Base-by-base conservation (phyloP, 495 filamentous ascomycete species). In the Apodospora peruviana region DNA sequence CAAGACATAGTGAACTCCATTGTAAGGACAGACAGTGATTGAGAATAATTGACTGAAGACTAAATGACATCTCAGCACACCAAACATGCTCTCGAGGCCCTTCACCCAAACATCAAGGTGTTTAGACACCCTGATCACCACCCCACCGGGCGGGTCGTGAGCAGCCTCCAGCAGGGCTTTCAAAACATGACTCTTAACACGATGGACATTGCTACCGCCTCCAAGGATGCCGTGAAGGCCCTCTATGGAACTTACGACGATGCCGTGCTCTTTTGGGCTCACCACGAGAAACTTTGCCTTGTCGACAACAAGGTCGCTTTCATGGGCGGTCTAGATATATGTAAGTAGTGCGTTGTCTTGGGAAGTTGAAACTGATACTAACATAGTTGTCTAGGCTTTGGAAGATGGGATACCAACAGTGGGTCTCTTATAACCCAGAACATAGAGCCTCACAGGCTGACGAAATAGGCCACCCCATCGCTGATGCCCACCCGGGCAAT, bases 71-170 rank as follows among this genome's bases (percentile, higher is more conserved):
- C 23, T 18, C 43, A 79, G 49, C 91, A 97, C 59, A 96, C 91
- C 4, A 96, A 94, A 57, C 81, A 90, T 63, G 73, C 75, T 14
- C 71, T 97, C 18, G 88, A 95, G 56, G 75, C 71, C 4, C 71
- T 90, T 2, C 90, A 95, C 55, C 79, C 81, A 0, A 97, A 96
- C 58, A 96, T 97, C 59, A 77, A 81, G 17, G 90, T 97, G 2
- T 95, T 96, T 66, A 76, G 91, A 23, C 89, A 97, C 59, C 91
- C 91, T 4, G 91, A 97, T 55, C 91, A 97, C 67, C 62, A 86
- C 3, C 88, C 88, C 0, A 85, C 86, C 57, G 81, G 81, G 24
- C 73, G 87, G 20, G 74, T 71, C 40, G 39, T 79, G 5, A 61
- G 71, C 42, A 57, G 66, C 1, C 44, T 77, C 8, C 43, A 64